A percentile compares a stretch with the other conserved stretches of the same genome.
phyloP scores from a whole-genome alignment of 2,329 filamentous ascomycete genomes.

The Teratosphaeriaceae sp. region DNA sequence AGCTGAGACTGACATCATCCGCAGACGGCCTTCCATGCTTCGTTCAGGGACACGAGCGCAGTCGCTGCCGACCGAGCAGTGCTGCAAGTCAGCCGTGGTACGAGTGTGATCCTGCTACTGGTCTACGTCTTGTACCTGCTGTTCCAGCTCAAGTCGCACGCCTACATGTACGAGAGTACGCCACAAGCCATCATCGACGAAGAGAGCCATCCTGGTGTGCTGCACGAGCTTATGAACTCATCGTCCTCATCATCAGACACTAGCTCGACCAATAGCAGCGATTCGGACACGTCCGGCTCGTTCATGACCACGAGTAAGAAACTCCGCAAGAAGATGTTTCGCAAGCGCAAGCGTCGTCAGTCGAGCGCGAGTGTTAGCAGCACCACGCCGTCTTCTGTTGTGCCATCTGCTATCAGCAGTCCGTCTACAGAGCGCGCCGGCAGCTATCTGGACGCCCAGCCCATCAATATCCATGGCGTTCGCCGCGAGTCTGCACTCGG shows the following conservation, averaged over 20 bases:
- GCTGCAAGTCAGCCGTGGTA: slow-evolving; percentile 80
- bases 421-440: slow-evolving; percentile 35
- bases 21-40: slow-evolving; percentile 84
- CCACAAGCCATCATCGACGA: slow-evolving; percentile 91
- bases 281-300: slow-evolving; percentile 62
- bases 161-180: slow-evolving; percentile 87
- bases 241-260: slow-evolving; percentile 58
- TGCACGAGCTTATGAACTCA: slow-evolving; percentile 73
- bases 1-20: slow-evolving; percentile 7
- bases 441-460: slow-evolving; percentile 32
- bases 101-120: slow-evolving; percentile 75
- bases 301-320: slow-evolving; percentile 60
- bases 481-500: slow-evolving; percentile 32
- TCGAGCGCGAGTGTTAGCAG: slow-evolving; percentile 67
- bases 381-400: slow-evolving; percentile 47
- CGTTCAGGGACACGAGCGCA: slow-evolving; percentile 50
- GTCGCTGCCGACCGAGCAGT: slow-evolving; percentile 13
- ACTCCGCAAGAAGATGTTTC: slow-evolving; percentile 65
- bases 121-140: slow-evolving; percentile 79
- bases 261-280: slow-evolving; percentile 39
- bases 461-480: slow-evolving; percentile 16
- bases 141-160: slow-evolving; percentile 87
- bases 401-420: slow-evolving; percentile 39
- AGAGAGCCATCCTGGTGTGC: slow-evolving; percentile 77
- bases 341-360: slow-evolving; percentile 64